Percentiles rank a stretch among this genome's conserved stretches.
Evolutionary conservation across 345 rosid genomes (phyloP).

Genomic region (Syzygium jambos): DNA sequence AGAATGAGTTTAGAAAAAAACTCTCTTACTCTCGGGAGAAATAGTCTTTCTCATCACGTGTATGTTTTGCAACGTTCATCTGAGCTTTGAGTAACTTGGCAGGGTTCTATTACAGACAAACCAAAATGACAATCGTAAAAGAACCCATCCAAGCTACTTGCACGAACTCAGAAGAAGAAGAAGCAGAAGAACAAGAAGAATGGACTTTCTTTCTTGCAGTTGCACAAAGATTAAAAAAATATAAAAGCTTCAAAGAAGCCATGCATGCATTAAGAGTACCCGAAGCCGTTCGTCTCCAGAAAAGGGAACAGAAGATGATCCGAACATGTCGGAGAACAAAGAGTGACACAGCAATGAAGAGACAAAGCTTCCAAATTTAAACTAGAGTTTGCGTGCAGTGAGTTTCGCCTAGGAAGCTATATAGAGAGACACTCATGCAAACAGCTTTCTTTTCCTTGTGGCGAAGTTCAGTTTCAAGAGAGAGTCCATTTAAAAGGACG

Average conservation of each 20-base stretch:
- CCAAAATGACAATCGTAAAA: neutral
- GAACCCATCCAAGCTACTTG: neutral
- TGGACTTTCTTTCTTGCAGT: neutral
- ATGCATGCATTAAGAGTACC: neutral
- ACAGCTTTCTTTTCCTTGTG: neutral
- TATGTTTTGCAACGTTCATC: neutral
- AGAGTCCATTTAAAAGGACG: neutral
- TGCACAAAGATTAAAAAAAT: neutral
- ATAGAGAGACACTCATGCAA: neutral
- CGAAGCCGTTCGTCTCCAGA: neutral
- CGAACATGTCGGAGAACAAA: neutral
- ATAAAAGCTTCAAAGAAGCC: neutral
- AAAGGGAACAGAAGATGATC: neutral
- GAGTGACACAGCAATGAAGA: neutral
- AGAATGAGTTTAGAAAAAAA: neutral
- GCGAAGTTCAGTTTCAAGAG: neutral
- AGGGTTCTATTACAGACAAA: neutral
- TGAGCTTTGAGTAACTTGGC: neutral
- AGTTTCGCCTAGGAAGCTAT: neutral
- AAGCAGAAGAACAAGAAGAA: neutral
- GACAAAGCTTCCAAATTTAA: neutral
- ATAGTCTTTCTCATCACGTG: neutral
- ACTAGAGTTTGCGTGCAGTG: neutral
- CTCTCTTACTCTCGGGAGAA: neutral
- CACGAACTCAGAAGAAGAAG: neutral